Base-by-base conservation (phyloP, 2,329 filamentous ascomycete genomes). In the Claviceps purpurea region DNA sequence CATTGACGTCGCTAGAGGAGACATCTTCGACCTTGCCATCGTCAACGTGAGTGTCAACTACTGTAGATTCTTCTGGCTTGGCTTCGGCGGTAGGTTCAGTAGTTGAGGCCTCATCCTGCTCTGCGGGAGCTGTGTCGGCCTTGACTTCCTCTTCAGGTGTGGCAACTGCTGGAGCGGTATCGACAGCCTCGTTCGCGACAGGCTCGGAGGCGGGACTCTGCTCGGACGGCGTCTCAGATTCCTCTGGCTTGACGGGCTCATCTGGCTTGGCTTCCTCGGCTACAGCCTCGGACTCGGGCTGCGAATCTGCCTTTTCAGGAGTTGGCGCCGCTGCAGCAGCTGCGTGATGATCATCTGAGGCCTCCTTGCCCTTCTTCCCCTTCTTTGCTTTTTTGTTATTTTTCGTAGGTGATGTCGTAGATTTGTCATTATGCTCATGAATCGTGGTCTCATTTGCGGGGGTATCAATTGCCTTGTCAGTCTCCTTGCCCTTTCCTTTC, bases 301-400 rank as follows among this genome's bases (percentile, higher is more conserved):
- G 39, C 10, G 50, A 10, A 40, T 45, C 46, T 42, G 50, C 52
- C 54, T 39, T 11, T 44, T n/a, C 22, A 34, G 24, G 10, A 5
- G 16, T 2, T 16, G n/a, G 10, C 3, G 14, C 18, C 4, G 10
- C n/a, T 24, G n/a, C 11, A 5, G 39, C 41, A n/a, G 20, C 40
- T 7, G 52, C 14, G 1, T 44, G 18, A 18, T 43, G n/a, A 7
- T 20, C 50, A n/a, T 30, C 44, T 24, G 39, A 24, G 7, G 24
- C 43, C 18, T 11, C 26, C 26, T 56, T 56, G 14, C 26, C 55
- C 39, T 56, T 53, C 44, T 61, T 58, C n/a, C 59, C 54, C 50
- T 58, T 60, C 51, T 60, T 62, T n/a, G n/a, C 51, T 44, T 54
- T 56, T 58, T 61, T 54, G 18, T 56, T 55, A 56, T 60, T 63